Evolutionary conservation across 768 basidiomycete species (phyloP).

Genomic region (Russula sp.): DNA sequence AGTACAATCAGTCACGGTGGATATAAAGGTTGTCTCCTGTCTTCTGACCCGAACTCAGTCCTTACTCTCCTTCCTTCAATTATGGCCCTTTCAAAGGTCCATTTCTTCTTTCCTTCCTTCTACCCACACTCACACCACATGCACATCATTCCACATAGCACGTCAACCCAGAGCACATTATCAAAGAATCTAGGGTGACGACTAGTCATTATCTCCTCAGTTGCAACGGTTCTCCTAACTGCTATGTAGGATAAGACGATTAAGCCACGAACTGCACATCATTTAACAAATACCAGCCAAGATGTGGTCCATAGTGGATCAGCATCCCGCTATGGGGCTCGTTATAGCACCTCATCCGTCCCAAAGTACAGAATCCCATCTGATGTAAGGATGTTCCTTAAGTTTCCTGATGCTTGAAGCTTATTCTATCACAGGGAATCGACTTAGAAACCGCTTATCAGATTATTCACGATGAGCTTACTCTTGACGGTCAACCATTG

Average conservation of each 20-base stretch:
- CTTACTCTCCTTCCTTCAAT: neutral
- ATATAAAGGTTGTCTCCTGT: conserved; percentile 11
- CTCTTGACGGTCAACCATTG: conserved; percentile 52
- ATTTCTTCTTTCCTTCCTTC: neutral
- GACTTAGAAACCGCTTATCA: conserved; percentile 51
- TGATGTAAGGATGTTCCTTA: conserved; percentile 39
- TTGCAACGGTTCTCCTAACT: neutral
- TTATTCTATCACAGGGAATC: conserved; percentile 45
- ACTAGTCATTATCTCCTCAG: neutral
- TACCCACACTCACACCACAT: neutral
- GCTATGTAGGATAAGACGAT: conserved; percentile 44
- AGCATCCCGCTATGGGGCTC: conserved; percentile 48
- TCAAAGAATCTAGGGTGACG: conserved; percentile 20
- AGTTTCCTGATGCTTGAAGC: neutral
- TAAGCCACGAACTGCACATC: conserved; percentile 37
- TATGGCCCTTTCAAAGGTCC: conserved; percentile 31
- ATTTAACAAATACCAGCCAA: conserved; percentile 39
- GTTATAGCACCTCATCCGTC: conserved; percentile 63
- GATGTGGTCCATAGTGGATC: conserved; percentile 40
- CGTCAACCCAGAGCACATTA: conserved; percentile 27
- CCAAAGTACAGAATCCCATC: conserved; percentile 66
- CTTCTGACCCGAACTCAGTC: too few relatives aligned
- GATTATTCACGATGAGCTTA: conserved; percentile 62
- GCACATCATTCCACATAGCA: conserved; percentile 15
- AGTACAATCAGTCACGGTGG: too few relatives aligned